Base-by-base conservation (phyloP, 441 rosid species). In the Jatropha podagrica region DNA sequence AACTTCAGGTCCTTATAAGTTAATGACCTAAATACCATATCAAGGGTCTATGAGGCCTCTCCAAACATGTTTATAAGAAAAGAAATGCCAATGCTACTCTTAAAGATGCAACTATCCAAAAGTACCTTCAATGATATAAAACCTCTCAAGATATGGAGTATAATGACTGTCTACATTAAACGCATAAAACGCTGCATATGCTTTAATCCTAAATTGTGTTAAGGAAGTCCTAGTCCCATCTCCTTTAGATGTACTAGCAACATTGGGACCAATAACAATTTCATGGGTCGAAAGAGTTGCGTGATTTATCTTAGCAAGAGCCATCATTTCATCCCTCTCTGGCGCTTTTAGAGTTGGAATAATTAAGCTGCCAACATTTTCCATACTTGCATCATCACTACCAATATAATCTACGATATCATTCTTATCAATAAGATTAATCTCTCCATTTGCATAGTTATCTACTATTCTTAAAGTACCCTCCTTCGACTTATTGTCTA, bases 51-150 rank as follows among this genome's bases (percentile, higher is more conserved):
- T 42, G 32, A 37, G 41, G 65, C 65, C 65, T 42, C 65, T 37
- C 65, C 65, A 62, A 32, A 44, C 65, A 62, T 62, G 13, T 62
- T 62, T 27, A 62, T 42, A 62, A 62, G 65, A 62, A 62, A 62
- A 27, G 65, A 62, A 62, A 62, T 37, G 8, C 65, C 42, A 62
- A 3, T 4, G 17, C 42, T 32, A 62, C 65, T 62, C 65, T 62
- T 62, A 14, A 62, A 32, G 65, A 62, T 37, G 14, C 65, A 62
- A 62, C n/a, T 62, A 62, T 37, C 65, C 42, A 62, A 62, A 62
- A 14, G n/a, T 27, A 2, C 65, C 65, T 62, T 62, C 65, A 62
- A 37, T 1, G 7, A 32, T 13, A 62, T 62, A 32, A 62, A 62
- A 27, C 65, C 42, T 62, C 18, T 62, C 65, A 62, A 62, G 65